Evolutionary conservation across 1,284 basidiomycete genomes (phyloP), one percentile per base, ranked within the genome.

Genomic region (Anthracocystis setariae): DNA sequence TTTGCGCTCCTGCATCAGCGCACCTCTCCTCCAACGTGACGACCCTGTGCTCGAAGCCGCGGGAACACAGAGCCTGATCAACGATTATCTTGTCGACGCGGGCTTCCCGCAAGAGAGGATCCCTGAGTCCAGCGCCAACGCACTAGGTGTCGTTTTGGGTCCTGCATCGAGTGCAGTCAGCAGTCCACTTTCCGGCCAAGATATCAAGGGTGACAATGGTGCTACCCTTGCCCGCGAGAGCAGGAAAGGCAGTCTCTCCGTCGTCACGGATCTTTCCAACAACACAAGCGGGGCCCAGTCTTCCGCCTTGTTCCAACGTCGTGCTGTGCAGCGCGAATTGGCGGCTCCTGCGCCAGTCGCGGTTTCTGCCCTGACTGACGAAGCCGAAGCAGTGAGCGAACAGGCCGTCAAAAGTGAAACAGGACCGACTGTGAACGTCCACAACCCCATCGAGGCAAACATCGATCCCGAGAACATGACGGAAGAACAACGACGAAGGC

Each of bases 301-400:
- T 0, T 73, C 70, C 7, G 74, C 73, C 0, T 58, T 77, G 3
- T 76, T 73, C 58, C 72, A 73, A 54, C 68, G 76, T 21, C 66
- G 73, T 29, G 70, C 73, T 32, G 55, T 54, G 4, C 66, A 69
- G 61, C 70, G 68, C 21, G 74, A 67, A 2, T 62, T 77, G 46
- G 49, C 60, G 1, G 56, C 57, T 8, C 76, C 76, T n/a, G 35
- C 60, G 4, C 76, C 76, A 10, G 71, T 77, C 23, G 55, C 54
- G 2, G 68, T 73, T 2, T 58, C 61, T 0, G 17, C 43, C 17
- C n/a, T 24, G 24, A 49, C 24, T 5, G 63, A 59, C 5, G 50
- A 37, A 10, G n/a, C 38, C 12, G n/a, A 18, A 1, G 13, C 38
- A 9, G 8, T 24, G 0, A 32, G 18, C 12, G 57, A 59, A 17